These are phyloP conservation scores for Coniochaeta sp. DNA, from an alignment of 2,329 filamentous ascomycete genomes.

Conservation along the genomic window DNA sequence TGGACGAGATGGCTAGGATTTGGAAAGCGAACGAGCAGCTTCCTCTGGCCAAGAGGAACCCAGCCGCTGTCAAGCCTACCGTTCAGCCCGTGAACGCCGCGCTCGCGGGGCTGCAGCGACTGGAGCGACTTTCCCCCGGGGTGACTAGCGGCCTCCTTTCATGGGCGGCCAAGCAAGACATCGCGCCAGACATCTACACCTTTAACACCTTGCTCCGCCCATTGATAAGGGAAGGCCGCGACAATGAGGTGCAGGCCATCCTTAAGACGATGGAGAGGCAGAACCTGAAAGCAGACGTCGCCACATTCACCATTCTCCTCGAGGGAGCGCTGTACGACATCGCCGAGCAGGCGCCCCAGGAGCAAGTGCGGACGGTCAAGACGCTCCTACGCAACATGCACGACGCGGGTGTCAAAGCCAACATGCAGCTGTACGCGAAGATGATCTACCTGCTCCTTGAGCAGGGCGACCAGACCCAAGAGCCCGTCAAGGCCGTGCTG, in stretches of 20 bases:
- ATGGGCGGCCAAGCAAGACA: slow-evolving; percentile 51
- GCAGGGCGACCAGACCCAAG: slow-evolving; percentile 30
- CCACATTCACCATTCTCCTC: slow-evolving; percentile 68
- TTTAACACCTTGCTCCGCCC: slow-evolving; percentile 66
- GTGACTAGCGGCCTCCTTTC: slow-evolving; percentile 47
- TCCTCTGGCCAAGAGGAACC: slow-evolving; percentile 16
- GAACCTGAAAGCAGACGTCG: slow-evolving; percentile 52
- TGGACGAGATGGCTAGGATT: slow-evolving; percentile 57
- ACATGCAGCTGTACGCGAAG: slow-evolving; percentile 59
- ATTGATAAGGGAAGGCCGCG: slow-evolving; percentile 42
- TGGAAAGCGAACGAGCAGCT: slow-evolving; percentile 42
- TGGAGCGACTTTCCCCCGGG: slow-evolving; percentile 28
- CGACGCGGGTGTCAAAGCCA: slow-evolving; percentile 47
- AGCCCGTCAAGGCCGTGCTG: slow-evolving; percentile 54
- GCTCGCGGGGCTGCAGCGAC: slow-evolving; percentile 53
- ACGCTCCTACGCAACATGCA: slow-evolving; percentile 52
- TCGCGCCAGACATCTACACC: slow-evolving; percentile 49
- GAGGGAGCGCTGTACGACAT: slow-evolving; percentile 46
- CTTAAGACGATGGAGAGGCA: slow-evolving; percentile 52
- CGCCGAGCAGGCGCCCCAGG: slow-evolving; percentile 29
- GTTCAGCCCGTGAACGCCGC: slow-evolving; percentile 64
- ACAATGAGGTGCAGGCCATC: slow-evolving; percentile 41
- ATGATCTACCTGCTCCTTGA: slow-evolving; percentile 59
- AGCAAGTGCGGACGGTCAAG: slow-evolving; percentile 46
- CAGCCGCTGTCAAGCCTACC: slow-evolving; percentile 46